phyloP scores from a whole-genome alignment of 441 rosid species.

The Syzygium malaccense region DNA sequence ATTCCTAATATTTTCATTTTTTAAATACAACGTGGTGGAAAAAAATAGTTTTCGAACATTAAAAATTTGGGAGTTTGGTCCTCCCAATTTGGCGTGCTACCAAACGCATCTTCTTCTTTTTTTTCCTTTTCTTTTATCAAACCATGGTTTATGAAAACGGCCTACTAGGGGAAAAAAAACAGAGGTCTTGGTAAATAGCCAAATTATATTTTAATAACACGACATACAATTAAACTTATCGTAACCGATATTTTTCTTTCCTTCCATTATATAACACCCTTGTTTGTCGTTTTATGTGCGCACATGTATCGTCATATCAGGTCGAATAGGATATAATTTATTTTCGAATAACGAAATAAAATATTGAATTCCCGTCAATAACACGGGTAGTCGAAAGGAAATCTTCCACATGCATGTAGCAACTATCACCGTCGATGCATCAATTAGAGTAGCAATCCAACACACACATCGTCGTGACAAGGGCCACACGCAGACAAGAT shows the following conservation, averaged over 20 bases:
- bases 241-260: neutral
- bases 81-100: neutral
- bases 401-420: no score
- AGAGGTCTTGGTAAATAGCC: neutral
- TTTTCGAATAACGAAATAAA: neutral
- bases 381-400: neutral
- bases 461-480: neutral
- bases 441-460: no score
- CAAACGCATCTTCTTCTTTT: neutral
- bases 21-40: neutral
- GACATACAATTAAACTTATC: neutral
- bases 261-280: neutral
- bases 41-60: neutral
- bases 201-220: neutral
- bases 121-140: no score
- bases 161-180: neutral
- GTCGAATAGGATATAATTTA: rapidly evolving
- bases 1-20: neutral
- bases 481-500: neutral
- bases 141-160: neutral
- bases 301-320: neutral
- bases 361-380: neutral
- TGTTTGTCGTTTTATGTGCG: neutral
- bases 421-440: no score
- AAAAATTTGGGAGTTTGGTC: neutral